Evolutionary conservation across 495 filamentous ascomycete species (phyloP).

Genomic region (Talaromyces nanjingensis): DNA sequence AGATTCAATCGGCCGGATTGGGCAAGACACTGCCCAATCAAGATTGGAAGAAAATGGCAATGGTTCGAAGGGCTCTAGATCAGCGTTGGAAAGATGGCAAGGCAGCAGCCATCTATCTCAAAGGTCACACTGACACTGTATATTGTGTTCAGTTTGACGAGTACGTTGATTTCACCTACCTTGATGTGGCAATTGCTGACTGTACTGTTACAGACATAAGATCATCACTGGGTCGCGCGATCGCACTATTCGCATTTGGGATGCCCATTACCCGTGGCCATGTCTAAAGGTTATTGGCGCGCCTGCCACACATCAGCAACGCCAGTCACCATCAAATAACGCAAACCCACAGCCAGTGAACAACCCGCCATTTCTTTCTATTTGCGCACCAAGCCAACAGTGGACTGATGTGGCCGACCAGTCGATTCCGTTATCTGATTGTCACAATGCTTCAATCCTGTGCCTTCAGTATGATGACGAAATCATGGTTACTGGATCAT

Average conservation of each 20-base stretch:
- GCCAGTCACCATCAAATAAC: constrained; percentile 25
- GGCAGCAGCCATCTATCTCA: constrained; percentile 76
- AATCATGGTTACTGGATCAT: constrained; percentile 91
- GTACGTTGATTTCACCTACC: constrained; percentile 39
- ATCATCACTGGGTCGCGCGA: constrained; percentile 96
- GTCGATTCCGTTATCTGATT: constrained; percentile 26
- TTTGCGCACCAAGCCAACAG: constrained; percentile 33
- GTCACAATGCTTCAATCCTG: constrained; percentile 85
- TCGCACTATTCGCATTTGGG: constrained; percentile 91
- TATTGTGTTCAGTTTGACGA: constrained; percentile 98
- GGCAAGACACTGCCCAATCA: constrained; percentile 45
- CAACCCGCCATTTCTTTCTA: constrained; percentile 39
- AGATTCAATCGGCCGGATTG: constrained; percentile 34
- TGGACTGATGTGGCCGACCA: constrained; percentile 22
- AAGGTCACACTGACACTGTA: constrained; percentile 89
- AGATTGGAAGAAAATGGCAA: constrained; percentile 84
- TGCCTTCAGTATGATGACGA: constrained; percentile 91
- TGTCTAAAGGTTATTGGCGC: constrained; percentile 75
- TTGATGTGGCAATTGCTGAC: neutral
- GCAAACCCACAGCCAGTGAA: constrained; percentile 29
- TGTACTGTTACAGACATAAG: constrained; percentile 55
- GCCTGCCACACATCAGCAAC: constrained; percentile 19
- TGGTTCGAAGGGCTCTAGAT: constrained; percentile 65
- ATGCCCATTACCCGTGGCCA: constrained; percentile 70
- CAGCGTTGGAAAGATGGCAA: constrained; percentile 70